These are phyloP conservation scores for Martensiomyces pterosporus DNA, from an alignment of 192 early-diverging fungal genomes.

Conservation along the genomic window DNA sequence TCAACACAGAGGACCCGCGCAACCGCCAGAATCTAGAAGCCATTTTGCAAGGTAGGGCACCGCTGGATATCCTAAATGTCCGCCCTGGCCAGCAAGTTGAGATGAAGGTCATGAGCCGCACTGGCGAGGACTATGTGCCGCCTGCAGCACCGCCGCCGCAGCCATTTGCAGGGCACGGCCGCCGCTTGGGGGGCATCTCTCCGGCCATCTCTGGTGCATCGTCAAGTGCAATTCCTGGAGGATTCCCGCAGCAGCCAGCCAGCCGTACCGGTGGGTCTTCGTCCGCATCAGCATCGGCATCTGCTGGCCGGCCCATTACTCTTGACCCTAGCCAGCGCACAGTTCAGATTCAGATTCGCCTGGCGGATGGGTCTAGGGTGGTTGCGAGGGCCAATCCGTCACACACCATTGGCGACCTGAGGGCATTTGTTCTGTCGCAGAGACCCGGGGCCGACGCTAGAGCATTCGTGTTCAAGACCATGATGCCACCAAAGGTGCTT, in stretches of 20 bases:
- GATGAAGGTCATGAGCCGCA: constrained; percentile 72
- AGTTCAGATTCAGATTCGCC: constrained; percentile 86
- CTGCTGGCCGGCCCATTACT: constrained; percentile 29
- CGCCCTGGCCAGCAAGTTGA: constrained; percentile 86
- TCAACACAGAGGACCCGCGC: constrained; percentile 79
- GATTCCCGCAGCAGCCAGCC: constrained; percentile 5
- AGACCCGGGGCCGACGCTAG: constrained; percentile 58
- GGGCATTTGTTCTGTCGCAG: constrained; percentile 68
- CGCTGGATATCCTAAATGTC: constrained; percentile 81
- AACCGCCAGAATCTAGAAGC: constrained; percentile 80
- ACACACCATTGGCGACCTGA: constrained; percentile 83
- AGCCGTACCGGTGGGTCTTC: too few species aligned
- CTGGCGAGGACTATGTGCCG: constrained; percentile 83
- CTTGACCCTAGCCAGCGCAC: constrained; percentile 74
- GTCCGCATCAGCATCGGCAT: constrained; percentile 6
- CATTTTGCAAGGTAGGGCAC: constrained; percentile 88
- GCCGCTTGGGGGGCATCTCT: constrained; percentile 67
- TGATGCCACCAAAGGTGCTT: constrained; percentile 84
- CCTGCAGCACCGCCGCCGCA: constrained; percentile 60
- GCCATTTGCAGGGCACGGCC: constrained; percentile 77
- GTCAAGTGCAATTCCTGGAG: constrained; percentile 20
- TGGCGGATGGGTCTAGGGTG: constrained; percentile 85
- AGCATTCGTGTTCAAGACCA: constrained; percentile 72
- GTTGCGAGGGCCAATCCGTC: constrained; percentile 89
- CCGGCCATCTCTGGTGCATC: constrained; percentile 30